A percentile compares a stretch with the other conserved stretches of the same genome.
Conservation (phyloP, 208 protist species). For the Phytomonas sp. region DNA sequence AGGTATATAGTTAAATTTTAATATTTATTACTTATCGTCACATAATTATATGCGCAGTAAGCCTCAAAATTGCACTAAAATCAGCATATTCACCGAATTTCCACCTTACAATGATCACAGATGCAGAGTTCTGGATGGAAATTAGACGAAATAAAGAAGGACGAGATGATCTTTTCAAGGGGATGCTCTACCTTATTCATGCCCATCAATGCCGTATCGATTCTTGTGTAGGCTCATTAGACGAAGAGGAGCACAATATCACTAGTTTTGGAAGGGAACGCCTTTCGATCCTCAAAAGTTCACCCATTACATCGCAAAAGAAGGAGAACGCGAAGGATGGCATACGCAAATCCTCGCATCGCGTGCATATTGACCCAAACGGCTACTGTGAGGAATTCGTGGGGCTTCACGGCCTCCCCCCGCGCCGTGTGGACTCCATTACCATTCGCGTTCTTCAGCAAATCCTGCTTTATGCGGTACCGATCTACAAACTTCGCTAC, state of each 20-base stretch:
- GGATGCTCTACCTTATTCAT: constrained; percentile 63
- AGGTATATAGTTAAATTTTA: no score
- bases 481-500: constrained; percentile 74
- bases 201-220: constrained; percentile 46
- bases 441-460: constrained; percentile 74
- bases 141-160: constrained; percentile 39
- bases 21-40: background rate
- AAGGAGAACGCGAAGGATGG: background rate
- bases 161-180: constrained; percentile 58
- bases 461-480: constrained; percentile 79
- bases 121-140: constrained; percentile 84
- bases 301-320: constrained; percentile 22
- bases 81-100: no score
- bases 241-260: constrained; percentile 31
- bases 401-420: constrained; percentile 5
- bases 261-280: constrained; percentile 17
- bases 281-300: constrained; percentile 28
- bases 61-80: background rate
- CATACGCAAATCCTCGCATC: background rate
- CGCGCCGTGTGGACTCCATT: constrained; percentile 27
- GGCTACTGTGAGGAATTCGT: constrained; percentile 25
- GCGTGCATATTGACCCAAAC: background rate
- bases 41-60: background rate
- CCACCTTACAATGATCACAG: constrained; percentile 50
- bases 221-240: constrained; percentile 21